These are phyloP conservation scores for Carex parvula DNA, from an alignment of 176 grass and related monocot genomes.

Conservation along the genomic window DNA sequence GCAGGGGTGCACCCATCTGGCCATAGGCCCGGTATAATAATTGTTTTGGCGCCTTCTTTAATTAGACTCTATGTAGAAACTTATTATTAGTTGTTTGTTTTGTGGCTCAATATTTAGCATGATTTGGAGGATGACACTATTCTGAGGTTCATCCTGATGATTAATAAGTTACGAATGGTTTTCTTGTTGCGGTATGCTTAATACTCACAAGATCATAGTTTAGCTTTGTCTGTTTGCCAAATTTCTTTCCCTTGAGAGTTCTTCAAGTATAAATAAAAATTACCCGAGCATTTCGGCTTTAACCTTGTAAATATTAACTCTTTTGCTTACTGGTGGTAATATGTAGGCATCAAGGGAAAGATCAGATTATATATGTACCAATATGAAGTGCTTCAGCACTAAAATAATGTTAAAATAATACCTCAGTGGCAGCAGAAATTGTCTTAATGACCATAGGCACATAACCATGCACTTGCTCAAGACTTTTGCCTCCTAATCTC, in stretches of 20 bases:
- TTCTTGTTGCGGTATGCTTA: background rate
- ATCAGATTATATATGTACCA: background rate
- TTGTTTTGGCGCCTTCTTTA: conserved; percentile 13
- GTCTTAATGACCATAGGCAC: conserved; percentile 13
- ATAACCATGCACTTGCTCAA: conserved; percentile 20
- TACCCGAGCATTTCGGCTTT: background rate
- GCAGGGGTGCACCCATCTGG: conserved; percentile 40
- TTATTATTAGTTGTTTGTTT: background rate
- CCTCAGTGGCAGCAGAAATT: conserved; percentile 42
- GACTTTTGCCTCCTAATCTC: background rate
- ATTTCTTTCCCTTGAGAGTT: background rate
- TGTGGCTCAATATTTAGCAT: background rate
- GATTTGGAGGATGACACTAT: background rate
- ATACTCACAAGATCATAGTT: background rate
- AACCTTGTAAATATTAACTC: background rate
- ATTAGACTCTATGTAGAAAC: conserved; percentile 28
- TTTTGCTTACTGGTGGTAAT: background rate
- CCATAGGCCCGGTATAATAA: conserved; percentile 29
- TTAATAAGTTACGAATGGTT: background rate
- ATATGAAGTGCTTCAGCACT: background rate
- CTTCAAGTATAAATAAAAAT: background rate
- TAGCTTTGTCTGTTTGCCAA: no score
- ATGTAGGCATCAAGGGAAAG: background rate
- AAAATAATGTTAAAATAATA: background rate
- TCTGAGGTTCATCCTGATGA: background rate